Percentiles rank a stretch among this genome's conserved stretches.
phyloP scores from a whole-genome alignment of 106 monocot species.

The Amphibolis antarctica region DNA sequence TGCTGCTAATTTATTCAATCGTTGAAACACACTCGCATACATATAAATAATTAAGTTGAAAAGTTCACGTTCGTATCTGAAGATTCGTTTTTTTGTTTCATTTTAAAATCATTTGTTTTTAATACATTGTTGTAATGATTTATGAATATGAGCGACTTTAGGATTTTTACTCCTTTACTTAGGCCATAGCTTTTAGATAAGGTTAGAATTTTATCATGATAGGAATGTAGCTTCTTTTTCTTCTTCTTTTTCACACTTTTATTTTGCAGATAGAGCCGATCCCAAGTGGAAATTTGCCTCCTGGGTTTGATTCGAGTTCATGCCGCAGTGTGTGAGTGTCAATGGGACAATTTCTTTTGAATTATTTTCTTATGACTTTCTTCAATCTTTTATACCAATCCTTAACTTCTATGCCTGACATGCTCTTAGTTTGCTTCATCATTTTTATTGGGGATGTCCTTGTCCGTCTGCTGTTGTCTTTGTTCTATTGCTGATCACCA shows the following conservation, averaged over 20 bases:
- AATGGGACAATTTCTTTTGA: background rate
- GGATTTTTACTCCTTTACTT: too few species aligned
- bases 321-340: slow-evolving; percentile 50
- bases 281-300: slow-evolving; percentile 90
- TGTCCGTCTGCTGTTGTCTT: too few species aligned
- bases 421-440: background rate
- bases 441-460: too few species aligned
- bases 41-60: too few species aligned
- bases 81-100: too few species aligned
- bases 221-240: slow-evolving; percentile 10
- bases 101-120: too few species aligned
- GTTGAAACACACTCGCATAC: too few species aligned
- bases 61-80: too few species aligned
- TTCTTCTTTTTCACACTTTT: slow-evolving; percentile 37
- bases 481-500: too few species aligned
- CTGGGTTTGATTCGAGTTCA: slow-evolving; percentile 84
- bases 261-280: slow-evolving; percentile 90
- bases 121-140: too few species aligned
- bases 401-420: background rate
- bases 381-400: background rate
- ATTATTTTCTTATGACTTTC: background rate
- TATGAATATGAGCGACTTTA: too few species aligned
- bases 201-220: background rate
- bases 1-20: too few species aligned
- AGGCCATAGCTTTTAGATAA: background rate